Evolutionary conservation across 352 stramenopile species (phyloP).

Genomic region (Phytophthora pseudosyringae): DNA sequence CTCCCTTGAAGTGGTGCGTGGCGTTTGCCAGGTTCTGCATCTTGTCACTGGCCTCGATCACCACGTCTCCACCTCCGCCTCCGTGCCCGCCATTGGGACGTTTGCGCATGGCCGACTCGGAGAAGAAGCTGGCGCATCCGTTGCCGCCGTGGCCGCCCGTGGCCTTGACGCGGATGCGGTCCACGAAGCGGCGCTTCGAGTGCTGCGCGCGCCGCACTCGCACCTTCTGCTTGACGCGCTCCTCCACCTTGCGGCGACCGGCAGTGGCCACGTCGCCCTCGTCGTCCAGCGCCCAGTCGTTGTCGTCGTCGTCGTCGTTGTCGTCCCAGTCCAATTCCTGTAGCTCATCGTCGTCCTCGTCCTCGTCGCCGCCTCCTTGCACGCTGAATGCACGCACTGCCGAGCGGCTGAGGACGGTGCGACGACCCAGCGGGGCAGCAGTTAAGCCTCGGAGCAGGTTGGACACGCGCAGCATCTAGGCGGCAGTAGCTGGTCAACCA

Average conservation of each 20-base stretch:
- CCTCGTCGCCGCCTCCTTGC: constrained; percentile 28
- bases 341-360: constrained; percentile 56
- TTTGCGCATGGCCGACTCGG: constrained; percentile 77
- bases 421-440: constrained; percentile 46
- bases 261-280: constrained; percentile 30
- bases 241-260: constrained; percentile 59
- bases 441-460: constrained; percentile 58
- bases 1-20: constrained; percentile 87
- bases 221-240: constrained; percentile 90
- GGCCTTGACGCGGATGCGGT: constrained; percentile 90
- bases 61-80: constrained; percentile 81
- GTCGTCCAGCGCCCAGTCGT: constrained; percentile 39
- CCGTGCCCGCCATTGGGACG: constrained; percentile 87
- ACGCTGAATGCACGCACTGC: constrained; percentile 20
- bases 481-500: neutral
- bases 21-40: constrained; percentile 87
- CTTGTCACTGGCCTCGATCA: constrained; percentile 72
- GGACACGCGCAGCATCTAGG: constrained; percentile 63
- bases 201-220: constrained; percentile 82
- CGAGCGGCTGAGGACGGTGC: constrained; percentile 16
- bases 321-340: constrained; percentile 56
- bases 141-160: constrained; percentile 89
- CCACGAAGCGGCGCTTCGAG: constrained; percentile 91
- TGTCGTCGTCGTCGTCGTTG: constrained; percentile 35
- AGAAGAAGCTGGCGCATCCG: constrained; percentile 89